Percentiles rank a stretch among this genome's conserved stretches.
Evolutionary conservation across 1,284 basidiomycete species (phyloP).

Genomic region (Sporisorium graminicola): DNA sequence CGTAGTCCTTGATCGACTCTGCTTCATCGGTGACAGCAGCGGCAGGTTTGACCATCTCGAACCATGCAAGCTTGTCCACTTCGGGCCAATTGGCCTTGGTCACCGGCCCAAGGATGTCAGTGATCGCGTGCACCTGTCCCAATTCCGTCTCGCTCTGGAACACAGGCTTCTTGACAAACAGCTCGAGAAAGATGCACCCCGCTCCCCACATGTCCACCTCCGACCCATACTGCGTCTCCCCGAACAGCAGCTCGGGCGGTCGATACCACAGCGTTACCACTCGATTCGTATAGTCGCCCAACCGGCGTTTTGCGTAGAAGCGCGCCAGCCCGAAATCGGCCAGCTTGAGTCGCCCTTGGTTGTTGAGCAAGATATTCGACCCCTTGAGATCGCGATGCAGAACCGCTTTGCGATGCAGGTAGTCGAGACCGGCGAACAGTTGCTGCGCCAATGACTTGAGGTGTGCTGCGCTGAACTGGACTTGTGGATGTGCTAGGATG

Average conservation of each 20-base stretch:
- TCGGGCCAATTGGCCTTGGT: slow-evolving; percentile 84
- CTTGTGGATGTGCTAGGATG: slow-evolving; percentile 86
- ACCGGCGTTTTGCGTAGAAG: slow-evolving; percentile 89
- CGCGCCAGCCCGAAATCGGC: slow-evolving; percentile 98
- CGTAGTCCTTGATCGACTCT: slow-evolving; percentile 80
- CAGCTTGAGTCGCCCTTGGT: slow-evolving; percentile 90
- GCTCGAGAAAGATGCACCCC: slow-evolving; percentile 98
- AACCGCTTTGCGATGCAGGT: slow-evolving; percentile 93
- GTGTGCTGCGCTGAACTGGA: slow-evolving; percentile 86
- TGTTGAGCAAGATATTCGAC: slow-evolving; percentile 96
- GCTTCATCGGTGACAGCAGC: slow-evolving; percentile 66
- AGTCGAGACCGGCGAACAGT: slow-evolving; percentile 91
- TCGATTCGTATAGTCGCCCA: slow-evolving; percentile 95
- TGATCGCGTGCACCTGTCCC: slow-evolving; percentile 92
- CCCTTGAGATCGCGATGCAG: slow-evolving; percentile 99
- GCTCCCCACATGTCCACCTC: slow-evolving; percentile 99
- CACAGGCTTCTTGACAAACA: slow-evolving; percentile 92
- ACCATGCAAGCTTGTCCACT: slow-evolving; percentile 90
- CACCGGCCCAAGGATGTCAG: slow-evolving; percentile 90
- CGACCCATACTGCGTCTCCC: slow-evolving; percentile 94
- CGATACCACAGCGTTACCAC: slow-evolving; percentile 99
- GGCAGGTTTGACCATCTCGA: slow-evolving; percentile 90
- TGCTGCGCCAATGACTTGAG: slow-evolving; percentile 94
- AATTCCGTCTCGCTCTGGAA: slow-evolving; percentile 98
- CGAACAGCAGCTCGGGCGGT: slow-evolving; percentile 93